Evolutionary conservation across 306 rosid genomes (phyloP).

Genomic region (Ziziphus jujuba): DNA sequence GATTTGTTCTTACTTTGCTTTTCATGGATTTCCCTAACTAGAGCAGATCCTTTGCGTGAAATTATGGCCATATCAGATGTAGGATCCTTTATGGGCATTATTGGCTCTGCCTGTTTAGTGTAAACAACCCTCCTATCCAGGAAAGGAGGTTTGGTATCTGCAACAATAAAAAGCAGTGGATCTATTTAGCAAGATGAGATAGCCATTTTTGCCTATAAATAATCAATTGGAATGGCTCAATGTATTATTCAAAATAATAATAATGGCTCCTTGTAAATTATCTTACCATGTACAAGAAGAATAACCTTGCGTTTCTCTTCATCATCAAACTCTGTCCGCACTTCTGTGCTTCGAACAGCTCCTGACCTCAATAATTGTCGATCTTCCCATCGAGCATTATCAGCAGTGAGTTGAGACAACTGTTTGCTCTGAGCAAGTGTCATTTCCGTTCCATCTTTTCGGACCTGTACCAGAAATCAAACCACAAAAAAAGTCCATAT

Average conservation of each 20-base stretch:
- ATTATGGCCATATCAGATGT: constrained; percentile 99
- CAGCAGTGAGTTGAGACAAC: constrained; percentile 92
- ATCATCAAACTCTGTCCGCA: constrained; percentile 95
- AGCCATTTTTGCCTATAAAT: constrained; percentile 9
- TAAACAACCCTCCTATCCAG: constrained; percentile 95
- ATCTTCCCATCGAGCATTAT: constrained; percentile 99
- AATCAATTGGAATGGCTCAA: constrained; percentile 15
- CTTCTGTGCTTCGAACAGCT: constrained; percentile 97
- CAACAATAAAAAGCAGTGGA: constrained; percentile 20
- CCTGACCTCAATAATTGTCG: constrained; percentile 94
- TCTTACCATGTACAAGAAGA: constrained; percentile 95
- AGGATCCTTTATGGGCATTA: constrained; percentile 96
- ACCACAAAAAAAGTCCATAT: neutral
- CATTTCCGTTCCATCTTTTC: constrained; percentile 97
- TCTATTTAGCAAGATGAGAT: constrained; percentile 17
- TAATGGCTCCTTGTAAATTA: constrained; percentile 4
- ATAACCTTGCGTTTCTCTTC: constrained; percentile 96
- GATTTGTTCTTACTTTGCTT: constrained; percentile 89
- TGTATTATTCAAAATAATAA: too few relatives aligned
- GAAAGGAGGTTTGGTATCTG: constrained; percentile 99
- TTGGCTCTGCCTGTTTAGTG: constrained; percentile 97
- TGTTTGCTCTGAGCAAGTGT: constrained; percentile 90
- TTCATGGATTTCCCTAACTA: constrained; percentile 90
- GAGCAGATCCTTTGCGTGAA: constrained; percentile 89
- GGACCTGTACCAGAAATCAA: constrained; percentile 50